Evolutionary conservation across 208 protist species (phyloP).

Genomic region (Acanthamoeba quina): DNA sequence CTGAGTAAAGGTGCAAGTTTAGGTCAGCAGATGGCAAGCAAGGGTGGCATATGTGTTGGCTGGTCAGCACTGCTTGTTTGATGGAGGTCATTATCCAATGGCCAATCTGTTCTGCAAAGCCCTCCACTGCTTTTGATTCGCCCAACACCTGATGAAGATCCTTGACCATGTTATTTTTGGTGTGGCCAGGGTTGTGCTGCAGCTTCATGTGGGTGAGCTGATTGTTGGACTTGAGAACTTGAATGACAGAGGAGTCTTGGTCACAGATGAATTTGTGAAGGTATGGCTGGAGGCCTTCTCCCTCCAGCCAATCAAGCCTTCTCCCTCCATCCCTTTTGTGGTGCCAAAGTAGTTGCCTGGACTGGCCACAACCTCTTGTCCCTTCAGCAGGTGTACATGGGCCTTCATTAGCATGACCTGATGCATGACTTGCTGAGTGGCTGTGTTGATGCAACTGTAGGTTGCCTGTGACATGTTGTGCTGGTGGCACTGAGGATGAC

Average conservation of each 20-base stretch:
- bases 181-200: not conserved
- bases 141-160: not conserved
- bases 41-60: not conserved
- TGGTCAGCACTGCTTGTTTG: not conserved
- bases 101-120: not conserved
- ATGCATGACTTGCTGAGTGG: not conserved
- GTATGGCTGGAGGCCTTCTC: not conserved
- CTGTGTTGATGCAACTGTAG: not conserved
- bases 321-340: not conserved
- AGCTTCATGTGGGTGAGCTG: not conserved
- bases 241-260: not conserved
- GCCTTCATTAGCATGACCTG: not conserved
- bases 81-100: not conserved
- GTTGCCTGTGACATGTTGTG: not conserved
- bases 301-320: not conserved
- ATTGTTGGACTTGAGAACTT: not conserved
- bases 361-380: not conserved
- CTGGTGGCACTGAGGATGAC: no score
- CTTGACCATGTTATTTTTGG: not conserved
- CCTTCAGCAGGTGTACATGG: not conserved
- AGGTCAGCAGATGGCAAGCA: not conserved
- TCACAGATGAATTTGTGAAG: not conserved
- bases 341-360: constrained; percentile 13
- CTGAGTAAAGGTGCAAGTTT: not conserved
- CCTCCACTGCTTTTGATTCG: not conserved